Evolutionary conservation across 768 basidiomycete genomes (phyloP), one percentile per base, ranked within the genome.

Genomic region (Rhodotorula kratochvilovae): DNA sequence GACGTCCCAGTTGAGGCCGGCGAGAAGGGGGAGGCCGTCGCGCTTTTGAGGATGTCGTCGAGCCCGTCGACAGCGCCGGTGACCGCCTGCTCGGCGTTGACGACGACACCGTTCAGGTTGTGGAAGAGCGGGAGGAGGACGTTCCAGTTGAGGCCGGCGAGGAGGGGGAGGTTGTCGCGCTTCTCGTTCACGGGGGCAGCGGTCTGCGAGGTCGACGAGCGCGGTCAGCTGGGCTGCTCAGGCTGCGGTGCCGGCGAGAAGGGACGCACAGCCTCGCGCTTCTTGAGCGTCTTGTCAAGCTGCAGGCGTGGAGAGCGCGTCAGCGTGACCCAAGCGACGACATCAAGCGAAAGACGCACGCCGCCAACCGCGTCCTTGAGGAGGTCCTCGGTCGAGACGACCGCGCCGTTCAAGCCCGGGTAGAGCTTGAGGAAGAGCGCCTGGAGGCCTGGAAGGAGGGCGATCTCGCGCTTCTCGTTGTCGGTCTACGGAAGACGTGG

Each of bases 121-220:
- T 57, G 21, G 66, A 60, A 61, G 55, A 68, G 36, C 12, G 33
- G 29, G n/a, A 58, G 46, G 36, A 68, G 61, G 29, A 55, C 31
- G 31, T 54, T 21, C 53, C 31, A 29, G 53, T 54, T 54, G 16
- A 54, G 10, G 48, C 48, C 48, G 5, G 11, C 48, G 11, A 33
- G 33, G 29, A 69, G 35, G 23, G 50, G 48, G 33, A 50, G 33
- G 61, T 46, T 50, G 48, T 62, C 61, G 25, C 61, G 61, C 56
- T 57, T 57, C 56, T 57, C 36, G 33, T 27, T 57, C 19, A 13
- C 35, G 10, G 36, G 35, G 7, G 35, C 21, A 7, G 29, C 51
- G 16, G 43, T 42, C 57, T 51, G 19, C 39, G 13, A 50, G n/a
- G 43, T 35, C 3, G 5, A 12, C 10, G 25, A 6, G 27, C 50